These are phyloP conservation scores for Globisporangium solare DNA, from an alignment of 352 stramenopile species.

Conservation along the genomic window DNA sequence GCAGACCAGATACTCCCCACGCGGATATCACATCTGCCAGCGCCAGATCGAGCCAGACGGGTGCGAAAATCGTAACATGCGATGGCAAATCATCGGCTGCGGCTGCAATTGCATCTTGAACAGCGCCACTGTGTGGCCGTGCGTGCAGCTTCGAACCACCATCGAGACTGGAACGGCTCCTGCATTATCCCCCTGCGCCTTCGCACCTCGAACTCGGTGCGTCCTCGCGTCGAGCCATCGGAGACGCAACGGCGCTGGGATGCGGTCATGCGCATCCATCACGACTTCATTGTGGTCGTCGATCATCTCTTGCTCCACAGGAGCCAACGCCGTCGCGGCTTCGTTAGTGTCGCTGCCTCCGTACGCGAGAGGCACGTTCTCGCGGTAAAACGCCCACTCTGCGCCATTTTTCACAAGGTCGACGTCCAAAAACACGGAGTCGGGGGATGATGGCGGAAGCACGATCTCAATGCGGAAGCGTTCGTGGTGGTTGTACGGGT, in stretches of 20 bases:
- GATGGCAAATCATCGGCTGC: constrained; percentile 80
- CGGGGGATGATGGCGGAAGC: constrained; percentile 24
- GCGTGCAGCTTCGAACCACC: constrained; percentile 80
- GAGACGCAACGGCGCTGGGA: constrained; percentile 86
- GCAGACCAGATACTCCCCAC: constrained; percentile 60
- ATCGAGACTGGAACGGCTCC: constrained; percentile 47
- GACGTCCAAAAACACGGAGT: constrained; percentile 41
- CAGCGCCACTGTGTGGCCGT: constrained; percentile 88
- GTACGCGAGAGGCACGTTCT: constrained; percentile 54
- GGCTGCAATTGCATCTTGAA: constrained; percentile 82
- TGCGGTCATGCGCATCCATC: constrained; percentile 77
- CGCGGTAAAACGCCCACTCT: constrained; percentile 86
- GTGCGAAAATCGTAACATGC: constrained; percentile 71
- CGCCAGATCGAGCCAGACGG: constrained; percentile 53
- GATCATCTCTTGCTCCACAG: constrained; percentile 92
- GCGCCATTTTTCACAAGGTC: constrained; percentile 70
- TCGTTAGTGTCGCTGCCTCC: constrained; percentile 11
- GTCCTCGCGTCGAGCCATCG: constrained; percentile 57
- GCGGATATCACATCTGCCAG: constrained; percentile 38
- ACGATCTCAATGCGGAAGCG: constrained; percentile 87
- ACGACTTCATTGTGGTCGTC: constrained; percentile 85
- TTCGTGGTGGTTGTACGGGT: constrained; percentile 91
- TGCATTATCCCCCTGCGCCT: background rate
- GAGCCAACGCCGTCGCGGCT: constrained; percentile 8
- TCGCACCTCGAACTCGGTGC: background rate